These are phyloP conservation scores for Quercus mongolica DNA, from an alignment of 306 rosid genomes.

Conservation along the genomic window DNA sequence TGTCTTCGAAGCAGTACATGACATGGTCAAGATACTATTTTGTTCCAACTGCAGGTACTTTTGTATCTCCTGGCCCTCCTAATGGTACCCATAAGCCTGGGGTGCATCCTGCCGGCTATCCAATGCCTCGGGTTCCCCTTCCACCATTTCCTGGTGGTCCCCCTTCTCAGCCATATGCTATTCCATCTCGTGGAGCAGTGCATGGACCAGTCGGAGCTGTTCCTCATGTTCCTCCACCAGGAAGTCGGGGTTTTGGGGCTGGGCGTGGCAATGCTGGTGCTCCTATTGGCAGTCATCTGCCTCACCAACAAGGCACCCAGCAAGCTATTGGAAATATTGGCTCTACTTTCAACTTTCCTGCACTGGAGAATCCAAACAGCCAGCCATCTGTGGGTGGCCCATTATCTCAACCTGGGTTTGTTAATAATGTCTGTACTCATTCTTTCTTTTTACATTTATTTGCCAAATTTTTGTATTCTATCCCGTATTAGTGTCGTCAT, in stretches of 20 bases:
- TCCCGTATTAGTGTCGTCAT: background rate
- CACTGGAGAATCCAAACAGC: conserved; percentile 87
- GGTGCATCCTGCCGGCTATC: conserved; percentile 81
- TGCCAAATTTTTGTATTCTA: background rate
- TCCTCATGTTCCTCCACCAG: conserved; percentile 95
- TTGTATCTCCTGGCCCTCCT: conserved; percentile 79
- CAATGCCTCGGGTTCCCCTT: conserved; percentile 84
- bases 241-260: conserved; percentile 92
- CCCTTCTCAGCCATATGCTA: conserved; percentile 98
- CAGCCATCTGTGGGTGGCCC: conserved; percentile 98
- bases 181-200: conserved; percentile 93
- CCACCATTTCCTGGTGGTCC: conserved; percentile 85
- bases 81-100: conserved; percentile 95
- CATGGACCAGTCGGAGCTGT: conserved; percentile 99
- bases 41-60: conserved; percentile 59
- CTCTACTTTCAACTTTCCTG: conserved; percentile 73
- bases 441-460: background rate
- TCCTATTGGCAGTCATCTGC: conserved; percentile 86
- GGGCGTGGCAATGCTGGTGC: conserved; percentile 84
- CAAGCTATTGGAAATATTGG: conserved; percentile 77
- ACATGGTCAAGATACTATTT: conserved; percentile 1
- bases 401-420: conserved; percentile 94
- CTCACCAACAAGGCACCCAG: conserved; percentile 85
- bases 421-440: conserved; percentile 62
- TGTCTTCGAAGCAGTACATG: background rate